Evolutionary conservation across 345 rosid species (phyloP), one percentile per base, ranked within the genome.

Genomic region (Boechera divaricarpa): DNA sequence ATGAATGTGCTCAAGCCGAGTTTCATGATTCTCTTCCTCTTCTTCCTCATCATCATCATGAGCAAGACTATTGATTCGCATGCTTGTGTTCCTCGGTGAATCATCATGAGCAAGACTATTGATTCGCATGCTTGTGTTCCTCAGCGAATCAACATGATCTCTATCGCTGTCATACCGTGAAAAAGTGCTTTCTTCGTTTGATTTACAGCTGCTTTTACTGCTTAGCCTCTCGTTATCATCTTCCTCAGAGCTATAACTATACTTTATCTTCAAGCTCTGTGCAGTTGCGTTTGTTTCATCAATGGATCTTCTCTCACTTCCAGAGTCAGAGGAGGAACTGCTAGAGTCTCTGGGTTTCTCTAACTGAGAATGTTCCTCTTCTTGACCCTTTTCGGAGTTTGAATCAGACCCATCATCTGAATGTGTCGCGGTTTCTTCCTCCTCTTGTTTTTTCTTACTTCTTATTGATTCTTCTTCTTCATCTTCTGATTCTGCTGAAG

Each of bases 241-340:
- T 55, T 63, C 81, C 72, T 77, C 83, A 66, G 67, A 73, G 70
- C 75, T 79, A 55, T 79, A 79, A 54, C 70, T 72, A 7, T 74
- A 79, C 0, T 62, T 69, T 29, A 73, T 74, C 67, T 69, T 69
- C 75, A 73, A 79, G 49, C 78, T 79, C 24, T 79, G 79, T 7
- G 82, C 82, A 45, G 52, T 54, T 48, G 59, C 60, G 5, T 73
- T 68, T 69, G 54, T 62, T 52, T 79, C 78, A 62, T 62, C 65
- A 29, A 61, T 55, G n/a, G 74, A 47, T 78, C 31, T 62, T 36
- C 16, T 68, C 38, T 54, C 66, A 26, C 54, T 67, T 67, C 60
- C 71, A 61, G 70, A 74, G 29, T 69, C 47, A 45, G 70, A 73
- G 42, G 71, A 68, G 35, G 75, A 68, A 26, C 74, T 79, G 10